Percentiles rank a stretch among this genome's conserved stretches.
Conservation (phyloP, 768 basidiomycete species). For the Leccinum subtestaceum region DNA sequence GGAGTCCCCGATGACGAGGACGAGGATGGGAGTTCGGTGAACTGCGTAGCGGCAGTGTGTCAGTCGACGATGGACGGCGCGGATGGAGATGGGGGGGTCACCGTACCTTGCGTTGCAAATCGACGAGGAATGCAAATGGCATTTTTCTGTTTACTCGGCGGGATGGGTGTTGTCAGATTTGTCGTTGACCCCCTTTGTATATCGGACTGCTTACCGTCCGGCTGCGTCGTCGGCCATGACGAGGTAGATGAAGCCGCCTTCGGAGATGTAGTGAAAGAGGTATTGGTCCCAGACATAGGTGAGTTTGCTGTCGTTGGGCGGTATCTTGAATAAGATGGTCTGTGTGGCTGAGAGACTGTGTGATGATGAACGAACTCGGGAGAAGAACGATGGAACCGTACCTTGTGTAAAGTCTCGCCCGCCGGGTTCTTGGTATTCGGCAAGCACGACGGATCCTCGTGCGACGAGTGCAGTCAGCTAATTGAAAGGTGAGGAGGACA, state of each 20-base stretch:
- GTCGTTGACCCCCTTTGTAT: not conserved
- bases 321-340: slow-evolving; percentile 92
- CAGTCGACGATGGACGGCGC: not conserved
- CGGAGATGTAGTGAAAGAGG: slow-evolving; percentile 91
- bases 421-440: slow-evolving; percentile 73
- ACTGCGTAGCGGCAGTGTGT: slow-evolving; percentile 36
- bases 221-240: slow-evolving; percentile 94
- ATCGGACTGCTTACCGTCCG: slow-evolving; percentile 60
- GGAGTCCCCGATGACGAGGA: slow-evolving; percentile 35
- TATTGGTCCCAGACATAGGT: slow-evolving; percentile 93
- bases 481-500: not conserved
- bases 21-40: slow-evolving; percentile 59
- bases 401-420: slow-evolving; percentile 89
- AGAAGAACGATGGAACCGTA: slow-evolving; percentile 31
- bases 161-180: not conserved
- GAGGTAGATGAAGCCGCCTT: slow-evolving; percentile 82
- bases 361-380: not conserved
- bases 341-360: slow-evolving; percentile 64
- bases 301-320: slow-evolving; percentile 81
- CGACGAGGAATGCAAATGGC: slow-evolving; percentile 90
- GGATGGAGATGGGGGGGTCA: not conserved
- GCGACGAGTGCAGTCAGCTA: slow-evolving; percentile 87
- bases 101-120: slow-evolving; percentile 74
- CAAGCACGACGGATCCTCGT: slow-evolving; percentile 74
- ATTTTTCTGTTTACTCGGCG: slow-evolving; percentile 54